phyloP scores from a whole-genome alignment of 306 rosid species.

The Adenanthera pavonina region DNA sequence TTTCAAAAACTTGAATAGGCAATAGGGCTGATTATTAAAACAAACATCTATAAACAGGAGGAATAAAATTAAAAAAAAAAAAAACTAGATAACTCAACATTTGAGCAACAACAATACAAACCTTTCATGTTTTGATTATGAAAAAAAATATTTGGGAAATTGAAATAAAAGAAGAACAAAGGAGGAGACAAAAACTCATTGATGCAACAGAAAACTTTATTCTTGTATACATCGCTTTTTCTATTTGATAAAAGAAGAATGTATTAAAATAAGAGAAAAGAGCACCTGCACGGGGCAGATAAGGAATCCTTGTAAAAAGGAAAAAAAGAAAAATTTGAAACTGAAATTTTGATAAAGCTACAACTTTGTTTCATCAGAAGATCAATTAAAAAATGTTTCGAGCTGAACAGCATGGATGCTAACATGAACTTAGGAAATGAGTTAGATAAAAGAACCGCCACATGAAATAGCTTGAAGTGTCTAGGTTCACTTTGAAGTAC shows the following conservation, averaged over 20 bases:
- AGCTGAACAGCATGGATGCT: not conserved
- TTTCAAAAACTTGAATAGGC: slow-evolving; percentile 12
- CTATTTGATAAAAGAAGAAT: not conserved
- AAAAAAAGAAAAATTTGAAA: not conserved
- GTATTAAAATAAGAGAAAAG: slow-evolving; percentile 3
- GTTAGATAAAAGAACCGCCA: not conserved
- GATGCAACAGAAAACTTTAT: not conserved
- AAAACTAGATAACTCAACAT: not conserved
- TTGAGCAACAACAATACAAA: not conserved
- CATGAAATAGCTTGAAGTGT: not conserved
- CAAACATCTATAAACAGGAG: not conserved
- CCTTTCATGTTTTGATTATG: not conserved
- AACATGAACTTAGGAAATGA: not conserved
- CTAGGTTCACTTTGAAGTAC: not conserved
- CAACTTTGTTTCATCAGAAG: not conserved
- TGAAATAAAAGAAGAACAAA: not conserved
- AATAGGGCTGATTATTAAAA: slow-evolving; percentile 11
- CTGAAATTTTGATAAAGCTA: not conserved
- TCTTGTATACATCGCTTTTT: not conserved
- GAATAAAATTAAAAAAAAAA: not conserved
- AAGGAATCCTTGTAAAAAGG: not conserved
- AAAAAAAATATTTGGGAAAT: not conserved
- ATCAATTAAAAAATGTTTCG: slow-evolving; percentile 7
- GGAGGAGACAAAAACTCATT: not conserved
- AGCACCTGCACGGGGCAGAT: not conserved